A percentile compares a stretch with the other conserved stretches of the same genome.
Conservation (phyloP, 2,329 filamentous ascomycete species). For the Nakataea oryzae region DNA sequence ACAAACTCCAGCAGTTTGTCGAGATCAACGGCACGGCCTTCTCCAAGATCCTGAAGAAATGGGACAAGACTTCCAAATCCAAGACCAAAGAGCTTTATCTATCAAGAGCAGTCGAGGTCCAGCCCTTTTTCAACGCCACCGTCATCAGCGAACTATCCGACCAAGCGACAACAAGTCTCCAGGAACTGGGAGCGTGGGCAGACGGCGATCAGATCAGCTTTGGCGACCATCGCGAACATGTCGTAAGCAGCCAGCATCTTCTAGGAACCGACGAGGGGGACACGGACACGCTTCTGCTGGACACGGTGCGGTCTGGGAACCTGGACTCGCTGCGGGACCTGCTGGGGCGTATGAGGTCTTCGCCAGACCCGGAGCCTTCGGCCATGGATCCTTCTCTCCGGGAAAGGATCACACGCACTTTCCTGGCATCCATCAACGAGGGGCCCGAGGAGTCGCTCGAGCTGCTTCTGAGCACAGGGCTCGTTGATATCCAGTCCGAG, state of each 20-base stretch:
- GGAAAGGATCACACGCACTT: constrained; percentile 80
- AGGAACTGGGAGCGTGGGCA: constrained; percentile 93
- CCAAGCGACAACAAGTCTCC: constrained; percentile 88
- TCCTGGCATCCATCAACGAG: constrained; percentile 81
- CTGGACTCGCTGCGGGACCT: constrained; percentile 68
- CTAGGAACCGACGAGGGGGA: constrained; percentile 78
- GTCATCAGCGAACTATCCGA: constrained; percentile 96
- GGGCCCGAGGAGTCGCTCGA: constrained; percentile 68
- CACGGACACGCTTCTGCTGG: constrained; percentile 76
- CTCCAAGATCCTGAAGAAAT: constrained; percentile 98
- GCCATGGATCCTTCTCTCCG: constrained; percentile 42
- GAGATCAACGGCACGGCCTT: constrained; percentile 97
- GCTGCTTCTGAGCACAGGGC: constrained; percentile 65
- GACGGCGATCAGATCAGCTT: constrained; percentile 91
- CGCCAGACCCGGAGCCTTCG: constrained; percentile 16
- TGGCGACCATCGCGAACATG: constrained; percentile 49
- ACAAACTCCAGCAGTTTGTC: constrained; percentile 97
- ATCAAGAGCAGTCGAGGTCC: constrained; percentile 89
- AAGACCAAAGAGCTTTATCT: constrained; percentile 97
- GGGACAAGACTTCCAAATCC: constrained; percentile 99
- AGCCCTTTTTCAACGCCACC: constrained; percentile 95
- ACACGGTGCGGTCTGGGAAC: constrained; percentile 78
- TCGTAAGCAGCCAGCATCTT: constrained; percentile 55
- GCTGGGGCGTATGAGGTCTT: constrained; percentile 60
- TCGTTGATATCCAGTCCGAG: constrained; percentile 85